Base-by-base conservation (phyloP, 331 rosid genomes). In the Prunus yedoensis region DNA sequence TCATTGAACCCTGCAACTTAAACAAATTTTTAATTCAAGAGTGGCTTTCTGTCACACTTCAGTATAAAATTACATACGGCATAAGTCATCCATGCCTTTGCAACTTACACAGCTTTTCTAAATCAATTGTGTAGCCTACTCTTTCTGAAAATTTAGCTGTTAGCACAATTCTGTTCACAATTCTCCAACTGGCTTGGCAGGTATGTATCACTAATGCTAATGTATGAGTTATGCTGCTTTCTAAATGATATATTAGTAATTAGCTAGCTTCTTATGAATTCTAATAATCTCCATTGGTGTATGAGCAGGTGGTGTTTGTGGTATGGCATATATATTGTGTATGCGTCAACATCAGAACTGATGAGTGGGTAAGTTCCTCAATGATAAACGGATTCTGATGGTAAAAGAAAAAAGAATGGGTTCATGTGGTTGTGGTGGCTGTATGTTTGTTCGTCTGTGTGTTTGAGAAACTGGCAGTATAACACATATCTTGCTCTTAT, bases 351-450 rank as follows among this genome's bases (percentile, higher is more conserved):
- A 84, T 87, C 79, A 82, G 80, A 77, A 87, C 88, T 11, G 88
- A 84, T 32, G 91, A 87, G 80, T 87, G 88, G 91, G 88, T 84
- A 87, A 79, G 83, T 71, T 69, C 72, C 54, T 74, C 45, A 43
- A 25, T 45, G 28, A 43, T 30, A 7, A 71, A 4, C 54, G 2
- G 43, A 38, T 38, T 38, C 43, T 38, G 15, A 56, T 21, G 23
- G 35, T 35, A 23, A 3, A 13, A 3, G 67, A 59, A 25, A 43
- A 15, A 66, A 5, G 20, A 46, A 20, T 38, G 27, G n/a, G 45
- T 45, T 45, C 28, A 41, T 72, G 49, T 12, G 53, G 50, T 35
- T n/a, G 70, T 66, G 68, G 51, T 38, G 16, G 17, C 52, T 66
- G 20, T 23, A 21, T 20, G 71, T 43, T 20, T 0, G 9, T 30